Percentiles rank a stretch among this genome's conserved stretches.
These are phyloP conservation scores for Starmerella sirachaensis DNA, from an alignment of 805 yeast species.

Conservation along the genomic window DNA sequence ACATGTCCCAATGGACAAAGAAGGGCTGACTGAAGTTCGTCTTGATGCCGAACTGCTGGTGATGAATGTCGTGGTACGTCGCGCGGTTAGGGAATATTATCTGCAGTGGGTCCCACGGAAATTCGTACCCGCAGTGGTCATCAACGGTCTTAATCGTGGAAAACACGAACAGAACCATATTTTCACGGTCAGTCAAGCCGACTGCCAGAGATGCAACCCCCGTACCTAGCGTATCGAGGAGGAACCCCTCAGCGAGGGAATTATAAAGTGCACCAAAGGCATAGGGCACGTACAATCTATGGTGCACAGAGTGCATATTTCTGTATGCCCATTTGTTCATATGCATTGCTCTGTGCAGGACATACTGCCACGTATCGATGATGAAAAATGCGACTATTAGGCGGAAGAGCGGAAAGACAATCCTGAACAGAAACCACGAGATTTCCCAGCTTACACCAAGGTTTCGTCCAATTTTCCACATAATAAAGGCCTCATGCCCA, in stretches of 20 bases:
- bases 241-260: slow-evolving; percentile 85
- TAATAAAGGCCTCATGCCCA: slow-evolving; percentile 39
- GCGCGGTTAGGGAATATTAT: slow-evolving; percentile 86
- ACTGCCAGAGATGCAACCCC: slow-evolving; percentile 64
- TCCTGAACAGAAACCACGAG: slow-evolving; percentile 46
- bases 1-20: slow-evolving; percentile 82
- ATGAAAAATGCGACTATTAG: slow-evolving; percentile 53
- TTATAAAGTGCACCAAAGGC: slow-evolving; percentile 95
- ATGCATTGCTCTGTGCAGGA: slow-evolving; percentile 84
- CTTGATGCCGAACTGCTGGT: slow-evolving; percentile 90
- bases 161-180: slow-evolving; percentile 61
- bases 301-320: slow-evolving; percentile 87
- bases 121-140: slow-evolving; percentile 95
- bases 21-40: slow-evolving; percentile 92
- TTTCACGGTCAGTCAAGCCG: slow-evolving; percentile 63
- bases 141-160: slow-evolving; percentile 95
- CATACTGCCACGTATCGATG: slow-evolving; percentile 92
- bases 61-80: slow-evolving; percentile 93
- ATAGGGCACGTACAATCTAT: slow-evolving; percentile 85
- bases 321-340: slow-evolving; percentile 61
- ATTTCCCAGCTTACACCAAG: slow-evolving; percentile 26
- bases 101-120: slow-evolving; percentile 89
- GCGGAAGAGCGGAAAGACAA: slow-evolving; percentile 50
- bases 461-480: slow-evolving; percentile 36
- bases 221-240: slow-evolving; percentile 85